Base-by-base conservation (phyloP, 2,329 filamentous ascomycete species). In the Leptographium wingfieldii region DNA sequence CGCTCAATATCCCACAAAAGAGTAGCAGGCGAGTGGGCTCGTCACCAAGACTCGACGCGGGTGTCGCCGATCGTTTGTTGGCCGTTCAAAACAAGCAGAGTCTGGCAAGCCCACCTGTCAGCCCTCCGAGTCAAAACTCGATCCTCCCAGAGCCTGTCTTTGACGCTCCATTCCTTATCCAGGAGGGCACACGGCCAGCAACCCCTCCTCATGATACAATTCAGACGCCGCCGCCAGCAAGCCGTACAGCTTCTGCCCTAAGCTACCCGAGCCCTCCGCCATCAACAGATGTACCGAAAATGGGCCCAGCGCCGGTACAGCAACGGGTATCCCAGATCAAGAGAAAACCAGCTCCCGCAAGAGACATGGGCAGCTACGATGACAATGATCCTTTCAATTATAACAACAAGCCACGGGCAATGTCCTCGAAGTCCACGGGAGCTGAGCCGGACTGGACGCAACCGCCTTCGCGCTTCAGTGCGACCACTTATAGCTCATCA, bases 391-490 rank as follows among this genome's bases (percentile, higher is more conserved):
- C 63, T 3, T 66, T 63, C 63, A 64, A 64, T 59, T 64, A 64
- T 62, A 64, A 63, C 60, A 66, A 66, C 58, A 38, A 38, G 29
- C 14, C 35, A 11, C 27, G 9, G 7, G 9, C 22, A n/a, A 2
- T 43, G 16, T 12, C 63, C 14, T 65, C 64, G 3, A 59, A 59
- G 19, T 66, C 64, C 27, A 65, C 63, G 19, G 60, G 61, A 12
- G 64, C 66, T 14, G 63, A 59, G 4, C 29, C 25, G 16, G 67
- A 77, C 46, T 78, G 77, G 74, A 71, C 73, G 14, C 78, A 81
- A 60, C 81, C 81, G 6, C 70, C 74, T 2, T 86, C 83, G 56
- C 80, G 81, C 54, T 87, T 86, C 69, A 87, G 83, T 70, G 74
- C 80, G 63, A 84, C 81, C 9, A 86, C 83, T 2, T 84, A 80